A percentile compares a stretch with the other conserved stretches of the same genome.
Evolutionary conservation across 352 stramenopile genomes (phyloP).

Genomic region (Plasmopara viticola): DNA sequence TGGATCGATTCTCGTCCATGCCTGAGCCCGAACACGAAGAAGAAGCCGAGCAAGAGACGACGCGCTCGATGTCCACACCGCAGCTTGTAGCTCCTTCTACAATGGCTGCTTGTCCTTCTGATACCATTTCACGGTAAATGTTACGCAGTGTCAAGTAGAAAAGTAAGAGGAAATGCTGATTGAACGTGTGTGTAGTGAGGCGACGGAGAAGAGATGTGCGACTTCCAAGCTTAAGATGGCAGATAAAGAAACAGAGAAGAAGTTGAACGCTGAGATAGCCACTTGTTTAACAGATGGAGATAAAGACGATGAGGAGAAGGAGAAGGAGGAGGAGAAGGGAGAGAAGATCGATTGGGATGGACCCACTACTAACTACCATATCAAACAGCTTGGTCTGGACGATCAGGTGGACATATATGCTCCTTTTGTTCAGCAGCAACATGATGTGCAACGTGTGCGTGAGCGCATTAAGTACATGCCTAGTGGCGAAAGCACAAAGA

Average conservation of each 20-base stretch:
- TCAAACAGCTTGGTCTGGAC: slow-evolving; percentile 69
- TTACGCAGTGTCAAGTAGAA: not conserved
- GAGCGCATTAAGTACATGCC: slow-evolving; percentile 52
- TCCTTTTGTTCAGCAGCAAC: slow-evolving; percentile 52
- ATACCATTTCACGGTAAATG: slow-evolving; percentile 10
- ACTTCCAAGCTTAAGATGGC: slow-evolving; percentile 6
- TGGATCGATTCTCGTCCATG: slow-evolving; percentile 31
- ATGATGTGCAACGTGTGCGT: slow-evolving; percentile 53
- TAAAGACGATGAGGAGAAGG: not conserved
- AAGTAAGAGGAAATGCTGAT: slow-evolving; percentile 5
- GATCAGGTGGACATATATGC: slow-evolving; percentile 82
- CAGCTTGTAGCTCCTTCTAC: slow-evolving; percentile 26
- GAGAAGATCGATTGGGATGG: slow-evolving; percentile 35
- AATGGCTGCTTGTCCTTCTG: slow-evolving; percentile 10
- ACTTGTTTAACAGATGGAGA: not conserved
- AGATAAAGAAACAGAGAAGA: slow-evolving; percentile 12
- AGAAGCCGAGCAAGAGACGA: slow-evolving; percentile 13
- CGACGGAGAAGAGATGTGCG: slow-evolving; percentile 7
- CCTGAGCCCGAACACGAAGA: slow-evolving; percentile 33
- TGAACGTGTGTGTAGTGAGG: slow-evolving; percentile 16
- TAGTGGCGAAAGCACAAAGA: slow-evolving; percentile 25
- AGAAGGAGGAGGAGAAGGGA: slow-evolving; percentile 11
- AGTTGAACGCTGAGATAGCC: slow-evolving; percentile 1
- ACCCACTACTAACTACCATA: slow-evolving; percentile 68
- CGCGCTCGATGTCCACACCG: slow-evolving; percentile 21